A percentile compares a stretch with the other conserved stretches of the same genome.
These are phyloP conservation scores for Neocucurbitaria cava DNA, from an alignment of 2,329 filamentous ascomycete species.

Conservation along the genomic window DNA sequence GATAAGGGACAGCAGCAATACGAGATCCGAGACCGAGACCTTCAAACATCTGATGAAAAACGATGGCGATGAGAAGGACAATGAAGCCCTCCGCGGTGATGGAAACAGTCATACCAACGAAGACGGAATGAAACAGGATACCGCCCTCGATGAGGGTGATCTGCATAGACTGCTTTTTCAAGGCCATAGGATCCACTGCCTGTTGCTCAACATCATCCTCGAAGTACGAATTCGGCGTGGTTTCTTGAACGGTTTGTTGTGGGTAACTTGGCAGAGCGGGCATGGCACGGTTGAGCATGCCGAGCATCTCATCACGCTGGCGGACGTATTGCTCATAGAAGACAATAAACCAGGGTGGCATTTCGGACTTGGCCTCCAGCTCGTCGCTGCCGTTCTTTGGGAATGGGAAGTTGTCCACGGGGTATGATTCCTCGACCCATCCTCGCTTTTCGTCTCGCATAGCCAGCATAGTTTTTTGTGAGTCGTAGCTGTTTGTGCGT, in stretches of 20 bases:
- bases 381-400: constrained; percentile 34
- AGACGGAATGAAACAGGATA: constrained; percentile 69
- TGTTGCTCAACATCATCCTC: constrained; percentile 46
- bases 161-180: constrained; percentile 49
- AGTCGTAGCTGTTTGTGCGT: constrained; percentile 44
- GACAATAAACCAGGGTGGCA: constrained; percentile 69
- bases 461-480: constrained; percentile 43
- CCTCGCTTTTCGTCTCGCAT: constrained; percentile 42
- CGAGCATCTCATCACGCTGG: constrained; percentile 65
- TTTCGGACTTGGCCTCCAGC: constrained; percentile 50
- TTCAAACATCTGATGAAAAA: constrained; percentile 71
- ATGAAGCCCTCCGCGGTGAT: constrained; percentile 65
- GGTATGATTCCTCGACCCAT: constrained; percentile 43
- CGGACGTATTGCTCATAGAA: constrained; percentile 70
- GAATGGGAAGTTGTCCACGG: constrained; percentile 38
- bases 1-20: constrained; percentile 66
- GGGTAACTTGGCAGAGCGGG: constrained; percentile 41
- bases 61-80: constrained; percentile 65
- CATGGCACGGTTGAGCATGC: constrained; percentile 56
- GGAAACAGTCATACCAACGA: constrained; percentile 68
- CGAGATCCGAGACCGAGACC: constrained; percentile 68
- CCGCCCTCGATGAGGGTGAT: constrained; percentile 63
- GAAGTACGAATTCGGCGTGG: constrained; percentile 40
- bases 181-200: constrained; percentile 46
- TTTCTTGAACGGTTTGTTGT: constrained; percentile 28